Evolutionary conservation across 2,329 filamentous ascomycete species (phyloP), one percentile per base, ranked within the genome.

Genomic region (Periconia sp.): DNA sequence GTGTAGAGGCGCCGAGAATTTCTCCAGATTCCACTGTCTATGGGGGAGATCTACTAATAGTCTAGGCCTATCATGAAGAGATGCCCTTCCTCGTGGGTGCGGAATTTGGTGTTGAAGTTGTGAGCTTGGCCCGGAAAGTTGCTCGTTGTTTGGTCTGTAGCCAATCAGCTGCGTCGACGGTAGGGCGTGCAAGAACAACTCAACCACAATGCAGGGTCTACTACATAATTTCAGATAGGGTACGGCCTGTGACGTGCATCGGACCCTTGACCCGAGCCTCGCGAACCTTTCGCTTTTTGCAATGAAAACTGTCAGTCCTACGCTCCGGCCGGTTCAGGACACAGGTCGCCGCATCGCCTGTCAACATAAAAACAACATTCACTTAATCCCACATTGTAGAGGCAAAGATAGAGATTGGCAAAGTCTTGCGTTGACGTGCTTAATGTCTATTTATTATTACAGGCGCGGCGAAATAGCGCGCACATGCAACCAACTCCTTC

Each of bases 21-120:
- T 52, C 58, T 59, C 60, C 52, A 65, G 57, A 56, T 50, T 46
- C 40, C 32, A n/a, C n/a, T n/a, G n/a, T n/a, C n/a, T n/a, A n/a
- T n/a, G n/a, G n/a, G n/a, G n/a, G n/a, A n/a, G n/a, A n/a, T n/a
- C n/a, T n/a, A n/a, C 21, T 11, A 10, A n/a, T 21, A 21, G 21
- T 18, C 23, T 24, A 30, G 48, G 34, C 68, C 66, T 71, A 69
- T 71, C 55, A 66, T 40, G 45, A 26, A 17, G 41, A 36, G 44
- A 38, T 36, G 36, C 49, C 22, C 40, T 55, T 53, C 55, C 68
- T 56, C 66, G 68, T 70, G 67, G 54, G 33, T 44, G 36, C 28
- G 22, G 32, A 40, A 46, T 50, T 50, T 68, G 61, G 64, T 68
- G 65, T 69, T 70, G 65, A 68, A 58, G 54, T 56, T 48, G 32